Conservation (phyloP, 2,329 filamentous ascomycete genomes). For the Parasarocladium wereldwijsianum region DNA sequence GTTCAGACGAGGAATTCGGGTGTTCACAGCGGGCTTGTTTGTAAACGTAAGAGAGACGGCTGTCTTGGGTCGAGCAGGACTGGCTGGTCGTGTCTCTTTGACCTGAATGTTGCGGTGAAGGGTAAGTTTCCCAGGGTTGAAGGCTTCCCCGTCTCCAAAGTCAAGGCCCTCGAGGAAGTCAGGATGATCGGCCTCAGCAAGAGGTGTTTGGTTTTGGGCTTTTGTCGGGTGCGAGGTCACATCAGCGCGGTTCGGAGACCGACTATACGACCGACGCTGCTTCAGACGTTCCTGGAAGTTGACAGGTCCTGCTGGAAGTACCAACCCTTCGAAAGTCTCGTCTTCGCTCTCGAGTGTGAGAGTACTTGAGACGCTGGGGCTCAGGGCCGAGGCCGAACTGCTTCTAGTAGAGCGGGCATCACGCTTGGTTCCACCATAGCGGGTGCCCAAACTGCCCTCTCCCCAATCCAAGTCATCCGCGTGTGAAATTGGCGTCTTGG, state of each 20-base stretch:
- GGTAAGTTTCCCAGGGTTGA: constrained; percentile 66
- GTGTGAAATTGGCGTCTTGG: constrained; percentile 44
- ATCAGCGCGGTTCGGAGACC: constrained; percentile 35
- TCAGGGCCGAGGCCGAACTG: constrained; percentile 78
- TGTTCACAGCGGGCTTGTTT: constrained; percentile 51
- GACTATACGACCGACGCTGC: constrained; percentile 50
- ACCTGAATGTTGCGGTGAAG: constrained; percentile 86
- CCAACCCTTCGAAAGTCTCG: constrained; percentile 77
- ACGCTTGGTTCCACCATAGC: constrained; percentile 73
- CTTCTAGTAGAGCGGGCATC: constrained; percentile 69
- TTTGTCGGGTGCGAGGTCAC: constrained; percentile 18
- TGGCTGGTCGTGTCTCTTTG: constrained; percentile 54
- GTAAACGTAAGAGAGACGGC: constrained; percentile 85
- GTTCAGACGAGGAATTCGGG: constrained; percentile 66
- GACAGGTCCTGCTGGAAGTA: constrained; percentile 70
- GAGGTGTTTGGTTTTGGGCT: no score
- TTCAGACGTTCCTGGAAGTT: constrained; percentile 70
- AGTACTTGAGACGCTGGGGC: constrained; percentile 83
- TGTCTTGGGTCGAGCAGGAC: constrained; percentile 56
- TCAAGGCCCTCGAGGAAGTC: constrained; percentile 82
- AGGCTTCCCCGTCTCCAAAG: constrained; percentile 67
- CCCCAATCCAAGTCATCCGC: constrained; percentile 83
- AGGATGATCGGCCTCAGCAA: constrained; percentile 39
- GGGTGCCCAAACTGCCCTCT: constrained; percentile 81
- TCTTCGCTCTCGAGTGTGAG: constrained; percentile 88